A percentile compares a stretch with the other conserved stretches of the same genome.
Evolutionary conservation across 2,329 filamentous ascomycete genomes (phyloP).

Genomic region (Emericellopsis cladophorae): DNA sequence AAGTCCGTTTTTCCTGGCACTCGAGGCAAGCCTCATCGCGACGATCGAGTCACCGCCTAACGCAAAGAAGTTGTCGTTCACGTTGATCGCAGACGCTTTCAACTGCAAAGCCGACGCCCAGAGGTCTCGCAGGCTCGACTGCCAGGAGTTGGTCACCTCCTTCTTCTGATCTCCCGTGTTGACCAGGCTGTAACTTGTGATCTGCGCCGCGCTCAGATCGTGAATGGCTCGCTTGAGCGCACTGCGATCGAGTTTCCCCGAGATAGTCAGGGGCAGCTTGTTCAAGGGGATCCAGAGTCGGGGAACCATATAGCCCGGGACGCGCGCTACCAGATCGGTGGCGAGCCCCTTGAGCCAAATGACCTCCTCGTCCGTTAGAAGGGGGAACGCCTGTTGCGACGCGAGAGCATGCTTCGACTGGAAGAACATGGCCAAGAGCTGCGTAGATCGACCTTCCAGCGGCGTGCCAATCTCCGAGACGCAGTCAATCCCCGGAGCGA

Average conservation of each 20-base stretch:
- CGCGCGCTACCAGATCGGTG: background rate
- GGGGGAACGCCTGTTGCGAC: too few species aligned
- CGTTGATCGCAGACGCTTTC: slow-evolving; percentile 12
- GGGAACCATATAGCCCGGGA: slow-evolving; percentile 19
- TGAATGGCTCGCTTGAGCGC: background rate
- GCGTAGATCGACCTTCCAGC: too few species aligned
- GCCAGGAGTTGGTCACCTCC: slow-evolving; percentile 15
- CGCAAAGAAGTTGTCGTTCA: slow-evolving; percentile 24
- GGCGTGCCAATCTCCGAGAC: background rate
- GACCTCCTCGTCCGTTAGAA: too few species aligned
- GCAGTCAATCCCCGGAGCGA: background rate
- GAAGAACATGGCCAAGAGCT: too few species aligned
- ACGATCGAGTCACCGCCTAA: slow-evolving; percentile 31
- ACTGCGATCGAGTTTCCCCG: slow-evolving; percentile 19
- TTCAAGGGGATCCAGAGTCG: slow-evolving; percentile 13
- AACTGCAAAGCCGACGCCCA: slow-evolving; percentile 19
- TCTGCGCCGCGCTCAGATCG: slow-evolving; percentile 9
- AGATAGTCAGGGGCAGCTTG: slow-evolving; percentile 11
- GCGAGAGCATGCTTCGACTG: too few species aligned
- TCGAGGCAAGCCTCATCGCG: slow-evolving; percentile 29
- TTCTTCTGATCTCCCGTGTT: background rate
- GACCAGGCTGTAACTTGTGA: background rate
- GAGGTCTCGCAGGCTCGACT: slow-evolving; percentile 16
- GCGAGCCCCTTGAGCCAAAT: too few species aligned
- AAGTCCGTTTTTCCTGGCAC: slow-evolving; percentile 18